A percentile compares a stretch with the other conserved stretches of the same genome.
These are phyloP conservation scores for Coniochaeta sp. DNA, from an alignment of 2,329 filamentous ascomycete genomes.

Conservation along the genomic window DNA sequence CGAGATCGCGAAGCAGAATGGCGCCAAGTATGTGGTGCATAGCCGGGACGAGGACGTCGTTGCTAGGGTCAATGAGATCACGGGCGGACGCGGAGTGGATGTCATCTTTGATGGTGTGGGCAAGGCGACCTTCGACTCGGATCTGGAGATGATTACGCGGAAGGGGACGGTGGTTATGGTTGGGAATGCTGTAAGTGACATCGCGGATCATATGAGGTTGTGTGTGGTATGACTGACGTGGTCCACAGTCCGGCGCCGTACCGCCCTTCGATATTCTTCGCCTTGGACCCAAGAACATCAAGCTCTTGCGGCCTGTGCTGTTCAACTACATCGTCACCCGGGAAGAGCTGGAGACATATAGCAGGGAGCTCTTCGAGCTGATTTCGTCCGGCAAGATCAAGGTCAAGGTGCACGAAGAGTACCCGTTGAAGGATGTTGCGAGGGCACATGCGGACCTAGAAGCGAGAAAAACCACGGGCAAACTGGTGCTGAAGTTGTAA, in stretches of 20 bases:
- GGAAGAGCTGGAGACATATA: slow-evolving; percentile 64
- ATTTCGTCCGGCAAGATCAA: slow-evolving; percentile 63
- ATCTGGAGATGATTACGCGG: slow-evolving; percentile 62
- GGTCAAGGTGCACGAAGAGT: slow-evolving; percentile 67
- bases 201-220: not conserved
- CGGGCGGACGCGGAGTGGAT: slow-evolving; percentile 61
- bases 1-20: slow-evolving; percentile 58
- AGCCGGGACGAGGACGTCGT: slow-evolving; percentile 55
- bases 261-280: slow-evolving; percentile 52
- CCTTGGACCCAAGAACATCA: slow-evolving; percentile 67
- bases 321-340: slow-evolving; percentile 62
- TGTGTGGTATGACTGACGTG: not conserved
- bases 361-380: slow-evolving; percentile 64
- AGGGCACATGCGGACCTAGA: slow-evolving; percentile 73
- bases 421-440: slow-evolving; percentile 65
- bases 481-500: slow-evolving; percentile 65
- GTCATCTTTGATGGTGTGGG: slow-evolving; percentile 85
- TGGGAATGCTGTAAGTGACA: slow-evolving; percentile 61
- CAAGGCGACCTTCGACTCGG: slow-evolving; percentile 74
- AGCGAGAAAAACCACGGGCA: slow-evolving; percentile 74
- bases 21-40: slow-evolving; percentile 65
- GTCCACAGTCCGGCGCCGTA: slow-evolving; percentile 56
- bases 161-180: slow-evolving; percentile 76
- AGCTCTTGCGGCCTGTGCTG: slow-evolving; percentile 66
- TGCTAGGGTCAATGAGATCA: slow-evolving; percentile 58